Percentiles rank a stretch among this genome's conserved stretches.
phyloP scores from a whole-genome alignment of 345 rosid species.

The Clarkia xantiana region DNA sequence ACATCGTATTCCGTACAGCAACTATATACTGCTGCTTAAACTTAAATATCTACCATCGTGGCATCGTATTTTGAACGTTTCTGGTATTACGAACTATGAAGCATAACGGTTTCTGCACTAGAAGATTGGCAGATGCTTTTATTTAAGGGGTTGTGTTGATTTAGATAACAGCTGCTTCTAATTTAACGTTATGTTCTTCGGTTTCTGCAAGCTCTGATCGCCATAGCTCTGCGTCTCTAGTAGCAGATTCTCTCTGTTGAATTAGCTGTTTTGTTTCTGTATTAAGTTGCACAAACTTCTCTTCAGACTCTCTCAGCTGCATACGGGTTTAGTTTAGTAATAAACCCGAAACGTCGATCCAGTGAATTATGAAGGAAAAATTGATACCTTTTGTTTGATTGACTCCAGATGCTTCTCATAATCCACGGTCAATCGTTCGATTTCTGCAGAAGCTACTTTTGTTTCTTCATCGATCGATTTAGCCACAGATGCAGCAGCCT shows the following conservation, averaged over 20 bases:
- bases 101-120: too few relatives aligned
- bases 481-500: conserved; percentile 86
- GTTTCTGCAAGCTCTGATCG: conserved; percentile 90
- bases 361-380: neutral
- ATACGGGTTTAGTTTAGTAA: neutral
- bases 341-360: neutral
- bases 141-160: conserved; percentile 22
- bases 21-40: too few relatives aligned
- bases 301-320: conserved; percentile 67
- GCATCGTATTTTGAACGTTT: too few relatives aligned
- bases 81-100: too few relatives aligned
- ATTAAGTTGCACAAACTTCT: conserved; percentile 33
- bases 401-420: conserved; percentile 51
- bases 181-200: conserved; percentile 65
- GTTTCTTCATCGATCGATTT: conserved; percentile 76
- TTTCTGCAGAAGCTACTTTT: conserved; percentile 54
- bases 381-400: conserved; percentile 38
- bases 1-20: too few relatives aligned
- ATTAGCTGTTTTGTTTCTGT: conserved; percentile 61
- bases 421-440: conserved; percentile 48
- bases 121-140: too few relatives aligned
- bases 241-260: conserved; percentile 64
- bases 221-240: conserved; percentile 84
- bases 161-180: conserved; percentile 73
- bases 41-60: too few relatives aligned